Percentiles rank a stretch among this genome's conserved stretches.
phyloP scores from a whole-genome alignment of 768 basidiomycete species.

The Filobasidium floriforme region DNA sequence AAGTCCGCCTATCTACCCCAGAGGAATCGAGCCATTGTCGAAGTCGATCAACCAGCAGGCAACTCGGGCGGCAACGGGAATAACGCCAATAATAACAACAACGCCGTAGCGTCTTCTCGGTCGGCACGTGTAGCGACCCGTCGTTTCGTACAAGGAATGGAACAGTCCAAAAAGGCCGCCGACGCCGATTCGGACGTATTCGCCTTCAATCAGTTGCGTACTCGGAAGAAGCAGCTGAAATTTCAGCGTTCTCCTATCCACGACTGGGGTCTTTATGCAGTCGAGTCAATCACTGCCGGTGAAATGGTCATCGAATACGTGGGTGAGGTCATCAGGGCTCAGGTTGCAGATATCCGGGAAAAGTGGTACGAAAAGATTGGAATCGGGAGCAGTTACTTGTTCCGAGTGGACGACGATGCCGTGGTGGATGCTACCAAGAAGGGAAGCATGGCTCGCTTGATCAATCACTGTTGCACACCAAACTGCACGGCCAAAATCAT shows the following conservation, averaged over 20 bases:
- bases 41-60: constrained; percentile 47
- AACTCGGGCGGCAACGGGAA: constrained; percentile 25
- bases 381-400: constrained; percentile 95
- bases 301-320: constrained; percentile 99
- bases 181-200: constrained; percentile 64
- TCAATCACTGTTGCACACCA: constrained; percentile 97
- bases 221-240: constrained; percentile 92
- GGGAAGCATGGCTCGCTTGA: constrained; percentile 93
- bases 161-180: constrained; percentile 70
- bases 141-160: constrained; percentile 80
- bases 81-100: constrained; percentile 48
- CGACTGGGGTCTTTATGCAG: constrained; percentile 95
- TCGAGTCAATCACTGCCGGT: constrained; percentile 85
- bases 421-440: constrained; percentile 99
- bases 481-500: constrained; percentile 53
- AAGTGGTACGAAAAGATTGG: constrained; percentile 94
- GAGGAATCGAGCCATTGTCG: constrained; percentile 47
- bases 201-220: constrained; percentile 97
- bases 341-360: constrained; percentile 93
- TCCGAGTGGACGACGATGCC: constrained; percentile 93
- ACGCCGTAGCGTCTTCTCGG: constrained; percentile 53
- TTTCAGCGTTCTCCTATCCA: constrained; percentile 94
- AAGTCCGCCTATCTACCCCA: constrained; percentile 89
- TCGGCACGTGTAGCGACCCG: constrained; percentile 86
- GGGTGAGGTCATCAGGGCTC: constrained; percentile 89